Evolutionary conservation across 2,329 filamentous ascomycete genomes (phyloP).

Genomic region (Paraphaeosphaeria minitans): DNA sequence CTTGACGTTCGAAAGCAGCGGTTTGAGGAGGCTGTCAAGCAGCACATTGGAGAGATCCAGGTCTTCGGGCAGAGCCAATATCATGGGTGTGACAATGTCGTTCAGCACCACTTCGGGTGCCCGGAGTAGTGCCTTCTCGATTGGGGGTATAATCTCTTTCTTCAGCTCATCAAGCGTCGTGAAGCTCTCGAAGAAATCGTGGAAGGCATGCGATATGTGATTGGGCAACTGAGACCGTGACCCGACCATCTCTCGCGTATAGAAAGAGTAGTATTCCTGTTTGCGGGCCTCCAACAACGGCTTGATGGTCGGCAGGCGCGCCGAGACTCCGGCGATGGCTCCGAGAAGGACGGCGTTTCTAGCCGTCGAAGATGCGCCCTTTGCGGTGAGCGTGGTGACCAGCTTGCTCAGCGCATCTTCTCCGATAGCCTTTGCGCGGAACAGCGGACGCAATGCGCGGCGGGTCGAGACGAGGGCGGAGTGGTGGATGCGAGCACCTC

Average conservation of each 20-base stretch:
- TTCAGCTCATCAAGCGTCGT: constrained; percentile 74
- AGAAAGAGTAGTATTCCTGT: constrained; percentile 78
- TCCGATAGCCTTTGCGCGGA: constrained; percentile 63
- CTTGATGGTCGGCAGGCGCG: constrained; percentile 69
- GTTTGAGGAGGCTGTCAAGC: constrained; percentile 76
- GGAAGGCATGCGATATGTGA: constrained; percentile 74
- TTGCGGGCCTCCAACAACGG: constrained; percentile 69
- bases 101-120: constrained; percentile 88
- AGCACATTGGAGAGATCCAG: constrained; percentile 81
- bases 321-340: constrained; percentile 83
- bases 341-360: constrained; percentile 81
- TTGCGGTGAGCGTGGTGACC: constrained; percentile 71
- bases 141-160: constrained; percentile 74
- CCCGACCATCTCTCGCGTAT: constrained; percentile 80
- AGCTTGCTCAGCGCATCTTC: constrained; percentile 66
- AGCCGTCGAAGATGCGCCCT: constrained; percentile 65
- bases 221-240: constrained; percentile 73
- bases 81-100: constrained; percentile 75
- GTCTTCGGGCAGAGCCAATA: constrained; percentile 68
- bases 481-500: constrained; percentile 63
- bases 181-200: constrained; percentile 83
- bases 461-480: constrained; percentile 80
- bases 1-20: constrained; percentile 86
- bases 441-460: constrained; percentile 76
- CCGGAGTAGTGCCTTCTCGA: constrained; percentile 88